Percentiles rank a stretch among this genome's conserved stretches.
Conservation (phyloP, 495 filamentous ascomycete species). For the Aspergillus indologenus region DNA sequence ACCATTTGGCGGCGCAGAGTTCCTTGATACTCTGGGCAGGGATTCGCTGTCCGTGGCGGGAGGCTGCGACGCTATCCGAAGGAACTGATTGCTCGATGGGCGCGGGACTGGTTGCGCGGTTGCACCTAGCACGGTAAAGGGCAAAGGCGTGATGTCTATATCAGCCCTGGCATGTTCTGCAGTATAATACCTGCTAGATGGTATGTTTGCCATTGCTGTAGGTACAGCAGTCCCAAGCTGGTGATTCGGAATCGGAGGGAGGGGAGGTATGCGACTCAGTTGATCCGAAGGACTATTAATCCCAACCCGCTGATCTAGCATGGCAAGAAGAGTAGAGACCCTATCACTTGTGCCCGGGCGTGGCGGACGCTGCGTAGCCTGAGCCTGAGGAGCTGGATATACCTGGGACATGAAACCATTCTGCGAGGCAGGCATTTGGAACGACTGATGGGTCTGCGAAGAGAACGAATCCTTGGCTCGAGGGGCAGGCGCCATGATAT, state of each 20-base stretch:
- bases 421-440: constrained; percentile 6
- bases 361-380: neutral
- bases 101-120: neutral
- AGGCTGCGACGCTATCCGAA: neutral
- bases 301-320: neutral
- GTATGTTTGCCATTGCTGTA: neutral
- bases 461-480: neutral
- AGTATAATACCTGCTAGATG: neutral
- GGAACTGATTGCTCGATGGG: neutral
- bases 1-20: neutral
- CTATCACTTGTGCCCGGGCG: too few species aligned
- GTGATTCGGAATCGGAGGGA: neutral
- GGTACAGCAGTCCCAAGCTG: neutral
- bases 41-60: neutral
- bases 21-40: neutral
- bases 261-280: neutral
- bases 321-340: neutral
- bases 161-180: neutral
- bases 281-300: neutral
- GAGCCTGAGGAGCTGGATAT: neutral
- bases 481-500: neutral
- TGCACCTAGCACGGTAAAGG: neutral
- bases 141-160: neutral
- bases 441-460: neutral
- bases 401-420: constrained; percentile 8